Evolutionary conservation across 768 basidiomycete species (phyloP), one percentile per base, ranked within the genome.

Genomic region (Mycena galopus): DNA sequence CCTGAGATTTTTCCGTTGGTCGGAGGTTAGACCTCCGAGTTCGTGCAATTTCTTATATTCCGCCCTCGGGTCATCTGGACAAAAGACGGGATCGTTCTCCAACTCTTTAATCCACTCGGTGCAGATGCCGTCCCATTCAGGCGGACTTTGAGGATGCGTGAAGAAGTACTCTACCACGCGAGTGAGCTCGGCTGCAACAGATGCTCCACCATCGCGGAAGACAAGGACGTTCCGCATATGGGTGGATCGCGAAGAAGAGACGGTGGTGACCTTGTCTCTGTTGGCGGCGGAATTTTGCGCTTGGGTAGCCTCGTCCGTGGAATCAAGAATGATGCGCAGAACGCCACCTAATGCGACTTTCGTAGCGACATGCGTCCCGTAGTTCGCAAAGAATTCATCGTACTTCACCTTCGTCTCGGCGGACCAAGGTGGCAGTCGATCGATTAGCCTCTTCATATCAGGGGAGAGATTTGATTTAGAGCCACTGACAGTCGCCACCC

Each of bases 321-420:
- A 50, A 50, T n/a, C 12, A 8, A 50, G n/a, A 50, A 50, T 32
- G 12, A 62, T 35, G 25, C 60, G 42, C 17, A 62, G 39, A 62
- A 27, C 27, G 2, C 62, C 62, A n/a, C 62, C 62, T 4, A 64
- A 23, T 51, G 62, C 62, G 5, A 64, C 29, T 23, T 29, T 21
- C 14, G 32, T 16, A 11, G 53, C 47, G 32, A 64, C 62, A 23
- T 64, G 47, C 30, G 62, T 64, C n/a, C 62, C 62, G 19, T 64
- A 30, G 14, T 33, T n/a, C 83, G 35, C 17, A 55, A 50, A 65
- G 53, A 65, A 65, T 10, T 65, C 35, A 25, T 25, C 23, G 37
- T 65, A 65, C n/a, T 39, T 23, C 17, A 23, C 32, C 32, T 56
- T 55, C 23, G 25, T 2, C 5, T 58, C 53, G 25, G 14, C 29